These are phyloP conservation scores for Pholiota microspora DNA, from an alignment of 768 basidiomycete species.

Conservation along the genomic window DNA sequence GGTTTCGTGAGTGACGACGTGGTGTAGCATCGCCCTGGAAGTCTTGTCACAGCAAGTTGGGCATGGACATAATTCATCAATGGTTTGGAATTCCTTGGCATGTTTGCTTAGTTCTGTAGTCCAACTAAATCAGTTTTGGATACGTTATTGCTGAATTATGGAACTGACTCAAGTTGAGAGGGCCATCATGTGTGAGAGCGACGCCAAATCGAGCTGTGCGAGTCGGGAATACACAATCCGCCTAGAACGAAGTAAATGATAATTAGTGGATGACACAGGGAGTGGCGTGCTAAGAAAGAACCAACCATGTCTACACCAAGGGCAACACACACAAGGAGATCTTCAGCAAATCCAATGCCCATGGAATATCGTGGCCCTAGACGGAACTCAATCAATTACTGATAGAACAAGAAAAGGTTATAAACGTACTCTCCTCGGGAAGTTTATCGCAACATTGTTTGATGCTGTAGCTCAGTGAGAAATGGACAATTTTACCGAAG, in stretches of 20 bases:
- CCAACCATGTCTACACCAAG: slow-evolving; percentile 89
- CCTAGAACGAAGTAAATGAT: slow-evolving; percentile 44
- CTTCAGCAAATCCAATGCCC: slow-evolving; percentile 93
- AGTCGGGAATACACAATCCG: slow-evolving; percentile 93
- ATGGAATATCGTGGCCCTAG: slow-evolving; percentile 87
- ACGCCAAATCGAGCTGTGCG: slow-evolving; percentile 91
- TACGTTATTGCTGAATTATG: neutral
- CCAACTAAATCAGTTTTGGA: neutral
- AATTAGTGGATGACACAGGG: neutral
- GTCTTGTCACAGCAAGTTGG: slow-evolving; percentile 74
- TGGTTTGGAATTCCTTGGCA: slow-evolving; percentile 63
- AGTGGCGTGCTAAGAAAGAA: neutral
- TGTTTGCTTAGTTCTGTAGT: slow-evolving; percentile 66
- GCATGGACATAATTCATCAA: slow-evolving; percentile 80
- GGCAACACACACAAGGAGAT: slow-evolving; percentile 87
- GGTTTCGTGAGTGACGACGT: slow-evolving; percentile 77
- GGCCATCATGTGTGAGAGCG: slow-evolving; percentile 78
- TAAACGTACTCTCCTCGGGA: slow-evolving; percentile 68
- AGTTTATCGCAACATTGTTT: slow-evolving; percentile 78
- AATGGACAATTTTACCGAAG: neutral
- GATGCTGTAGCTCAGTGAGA: slow-evolving; percentile 46
- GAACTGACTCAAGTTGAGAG: slow-evolving; percentile 76
- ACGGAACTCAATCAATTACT: slow-evolving; percentile 3
- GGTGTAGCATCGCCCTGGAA: slow-evolving; percentile 74
- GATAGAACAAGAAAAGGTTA: slow-evolving; percentile 5